Percentiles rank a stretch among this genome's conserved stretches.
Evolutionary conservation across 2,329 filamentous ascomycete genomes (phyloP).

Genomic region (Fusarium burgessii): DNA sequence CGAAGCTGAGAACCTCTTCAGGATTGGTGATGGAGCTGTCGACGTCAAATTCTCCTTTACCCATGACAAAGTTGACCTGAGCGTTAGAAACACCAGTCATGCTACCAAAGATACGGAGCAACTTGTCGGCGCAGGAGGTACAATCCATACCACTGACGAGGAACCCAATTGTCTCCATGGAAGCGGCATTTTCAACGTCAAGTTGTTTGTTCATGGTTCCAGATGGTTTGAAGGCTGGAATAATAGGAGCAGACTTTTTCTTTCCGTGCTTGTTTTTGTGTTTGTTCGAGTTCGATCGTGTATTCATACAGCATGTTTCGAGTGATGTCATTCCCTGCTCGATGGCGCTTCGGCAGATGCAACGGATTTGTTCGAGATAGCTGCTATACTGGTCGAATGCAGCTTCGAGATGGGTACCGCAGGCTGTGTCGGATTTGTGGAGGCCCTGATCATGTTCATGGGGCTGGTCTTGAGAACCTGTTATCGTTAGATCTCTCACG

Average conservation of each 20-base stretch:
- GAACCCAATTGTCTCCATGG: background rate
- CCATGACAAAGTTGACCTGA: conserved; percentile 55
- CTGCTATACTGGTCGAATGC: conserved; percentile 52
- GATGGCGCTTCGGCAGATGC: conserved; percentile 53
- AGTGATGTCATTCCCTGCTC: conserved; percentile 42
- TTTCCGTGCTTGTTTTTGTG: background rate
- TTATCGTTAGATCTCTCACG: rapidly evolving
- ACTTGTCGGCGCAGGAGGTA: conserved; percentile 52
- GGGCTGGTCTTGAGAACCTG: conserved; percentile 4
- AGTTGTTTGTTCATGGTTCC: background rate
- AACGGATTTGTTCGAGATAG: conserved; percentile 53
- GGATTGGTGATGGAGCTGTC: conserved; percentile 42
- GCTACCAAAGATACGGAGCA: conserved; percentile 46
- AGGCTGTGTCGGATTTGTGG: conserved; percentile 40
- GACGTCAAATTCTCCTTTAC: conserved; percentile 51
- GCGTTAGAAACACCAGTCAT: conserved; percentile 49
- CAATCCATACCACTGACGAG: conserved; percentile 54
- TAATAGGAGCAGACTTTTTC: background rate
- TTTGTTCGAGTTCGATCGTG: background rate
- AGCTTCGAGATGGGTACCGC: conserved; percentile 48
- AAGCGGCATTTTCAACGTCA: background rate
- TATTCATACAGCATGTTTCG: conserved; percentile 44
- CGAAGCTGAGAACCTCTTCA: conserved; percentile 33
- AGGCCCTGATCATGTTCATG: conserved; percentile 3
- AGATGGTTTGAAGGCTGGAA: background rate